Evolutionary conservation across 75 land plant species (phyloP), one percentile per base, ranked within the genome.

Genomic region (Cupressus sempervirens): DNA sequence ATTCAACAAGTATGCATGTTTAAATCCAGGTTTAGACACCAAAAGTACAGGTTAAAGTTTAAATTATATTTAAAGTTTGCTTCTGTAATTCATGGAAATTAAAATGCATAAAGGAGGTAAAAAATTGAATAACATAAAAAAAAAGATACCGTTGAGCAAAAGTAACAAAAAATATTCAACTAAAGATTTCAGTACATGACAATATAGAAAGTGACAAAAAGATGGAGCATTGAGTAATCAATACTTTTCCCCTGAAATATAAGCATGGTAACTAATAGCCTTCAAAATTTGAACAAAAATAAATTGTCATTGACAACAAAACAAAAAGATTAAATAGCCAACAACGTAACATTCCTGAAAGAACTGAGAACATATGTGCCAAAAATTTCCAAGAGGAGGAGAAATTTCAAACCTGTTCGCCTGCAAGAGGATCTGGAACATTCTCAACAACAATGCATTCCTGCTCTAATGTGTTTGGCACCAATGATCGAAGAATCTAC

Each of bases 381-480:
- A 46, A 38, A n/a, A 16, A 77, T 41, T 41, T 41, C 36, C 23
- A 41, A 43, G 46, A 40, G 41, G n/a, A n/a, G n/a, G 12, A 41
- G 45, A 77, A 77, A 77, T 20, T 72, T 40, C 85, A 52, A 77
- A 97, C 99, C 93, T 97, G 99, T 82, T 97, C 99, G 18, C 98
- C 96, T 56, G 98, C 94, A 83, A 97, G 92, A 77, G 94, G 92
- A 85, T 97, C 98, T 79, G 96, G 95, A 41, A 86, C 84, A 86
- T 96, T 95, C 85, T 97, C 99, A 41, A 96, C 88, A 68, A 92
- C 52, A 62, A 96, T 84, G 82, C 91, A 88, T 87, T 96, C 99
- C 84, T 94, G 96, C 65, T 88, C 84, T 84, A 62, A 84, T 8
- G 92, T 84, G 87, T 97, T 93, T 54, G 99, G 95, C 68, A 73